These are phyloP conservation scores for Cruciata laevipes DNA, from an alignment of 257 asterid species.

Conservation along the genomic window DNA sequence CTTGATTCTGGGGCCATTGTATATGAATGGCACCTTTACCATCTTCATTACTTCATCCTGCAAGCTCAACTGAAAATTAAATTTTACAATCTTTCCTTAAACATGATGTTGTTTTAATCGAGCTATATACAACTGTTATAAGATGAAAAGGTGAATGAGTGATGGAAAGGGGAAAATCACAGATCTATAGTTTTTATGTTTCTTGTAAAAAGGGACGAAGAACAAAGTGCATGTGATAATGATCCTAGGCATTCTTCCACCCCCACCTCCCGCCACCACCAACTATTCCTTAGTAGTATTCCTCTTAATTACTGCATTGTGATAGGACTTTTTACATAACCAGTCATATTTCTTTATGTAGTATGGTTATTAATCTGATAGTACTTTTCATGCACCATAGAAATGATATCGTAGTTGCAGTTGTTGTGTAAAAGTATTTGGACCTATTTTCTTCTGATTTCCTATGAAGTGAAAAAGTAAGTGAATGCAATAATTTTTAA, in stretches of 20 bases:
- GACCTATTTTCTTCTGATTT: not conserved
- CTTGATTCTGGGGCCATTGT: not conserved
- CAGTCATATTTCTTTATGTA: not conserved
- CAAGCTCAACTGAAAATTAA: not conserved
- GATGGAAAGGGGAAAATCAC: not conserved
- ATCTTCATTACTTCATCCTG: not conserved
- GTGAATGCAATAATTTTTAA: not conserved
- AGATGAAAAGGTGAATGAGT: not conserved
- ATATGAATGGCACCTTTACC: not conserved
- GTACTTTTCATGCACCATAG: not conserved
- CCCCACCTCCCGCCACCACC: no score
- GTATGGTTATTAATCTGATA: not conserved
- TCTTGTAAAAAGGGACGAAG: slow-evolving; percentile 2
- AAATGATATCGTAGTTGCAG: not conserved
- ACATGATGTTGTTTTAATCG: not conserved
- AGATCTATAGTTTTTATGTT: not conserved
- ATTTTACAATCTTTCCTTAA: slow-evolving; percentile 1
- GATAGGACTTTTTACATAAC: no score
- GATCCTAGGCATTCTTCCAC: not conserved
- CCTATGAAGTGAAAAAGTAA: not conserved
- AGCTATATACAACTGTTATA: not conserved
- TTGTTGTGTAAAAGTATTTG: slow-evolving; percentile 1
- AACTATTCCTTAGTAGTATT: not conserved
- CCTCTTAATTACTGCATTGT: not conserved
- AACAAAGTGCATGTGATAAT: not conserved